phyloP scores from a whole-genome alignment of 108 stramenopile genomes.

The Skeletonema menzelii region DNA sequence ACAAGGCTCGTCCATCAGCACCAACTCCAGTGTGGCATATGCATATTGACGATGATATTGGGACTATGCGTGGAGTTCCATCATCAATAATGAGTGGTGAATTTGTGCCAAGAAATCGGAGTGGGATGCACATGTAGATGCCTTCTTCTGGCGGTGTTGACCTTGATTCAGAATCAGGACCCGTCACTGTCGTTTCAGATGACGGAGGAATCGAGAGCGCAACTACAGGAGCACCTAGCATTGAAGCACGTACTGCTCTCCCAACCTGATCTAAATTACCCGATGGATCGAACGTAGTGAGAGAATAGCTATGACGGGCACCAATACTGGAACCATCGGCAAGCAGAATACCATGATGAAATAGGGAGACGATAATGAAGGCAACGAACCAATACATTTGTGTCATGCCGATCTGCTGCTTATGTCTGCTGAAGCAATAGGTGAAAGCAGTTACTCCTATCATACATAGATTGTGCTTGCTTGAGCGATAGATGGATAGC shows the following conservation, averaged over 20 bases:
- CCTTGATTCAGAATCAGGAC: not conserved
- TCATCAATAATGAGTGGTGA: conserved; percentile 71
- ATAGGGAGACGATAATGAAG: not conserved
- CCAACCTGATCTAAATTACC: conserved; percentile 96
- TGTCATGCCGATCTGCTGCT: not conserved
- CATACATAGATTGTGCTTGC: no score
- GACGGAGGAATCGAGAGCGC: conserved; percentile 38
- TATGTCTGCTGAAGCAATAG: no score
- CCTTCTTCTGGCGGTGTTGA: conserved; percentile 5
- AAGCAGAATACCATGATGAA: not conserved
- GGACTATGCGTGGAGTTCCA: conserved; percentile 72
- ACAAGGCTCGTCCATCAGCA: conserved; percentile 76
- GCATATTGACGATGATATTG: conserved; percentile 52
- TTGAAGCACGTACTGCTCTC: conserved; percentile 76
- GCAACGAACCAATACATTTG: not conserved
- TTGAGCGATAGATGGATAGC: no score
- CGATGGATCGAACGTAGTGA: conserved; percentile 92
- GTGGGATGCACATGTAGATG: conserved; percentile 35
- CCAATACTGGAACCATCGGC: conserved; percentile 32
- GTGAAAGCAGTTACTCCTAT: no score
- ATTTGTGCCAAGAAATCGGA: conserved; percentile 29
- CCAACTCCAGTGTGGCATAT: conserved; percentile 71
- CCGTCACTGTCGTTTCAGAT: not conserved
- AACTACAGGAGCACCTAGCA: conserved; percentile 70
- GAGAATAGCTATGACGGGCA: conserved; percentile 89